These are phyloP conservation scores for Astrocystis sublimbata DNA, from an alignment of 495 filamentous ascomycete species.

Conservation along the genomic window DNA sequence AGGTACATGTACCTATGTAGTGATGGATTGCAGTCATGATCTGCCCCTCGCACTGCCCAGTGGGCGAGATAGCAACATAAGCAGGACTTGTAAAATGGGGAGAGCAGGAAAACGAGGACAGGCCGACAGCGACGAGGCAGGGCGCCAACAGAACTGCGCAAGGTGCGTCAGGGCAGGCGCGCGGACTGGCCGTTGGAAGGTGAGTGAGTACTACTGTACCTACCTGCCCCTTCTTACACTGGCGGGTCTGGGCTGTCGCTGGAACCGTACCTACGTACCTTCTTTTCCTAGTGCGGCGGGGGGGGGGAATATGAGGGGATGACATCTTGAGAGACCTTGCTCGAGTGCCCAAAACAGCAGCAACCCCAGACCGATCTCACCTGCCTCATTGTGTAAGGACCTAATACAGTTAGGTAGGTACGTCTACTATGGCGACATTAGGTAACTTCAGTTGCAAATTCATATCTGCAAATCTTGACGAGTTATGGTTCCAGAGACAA, in stretches of 20 bases:
- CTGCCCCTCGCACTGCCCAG: too few relatives aligned
- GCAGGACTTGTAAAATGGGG: too few relatives aligned
- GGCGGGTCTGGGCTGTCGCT: background rate
- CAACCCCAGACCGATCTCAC: background rate
- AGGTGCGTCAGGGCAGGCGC: too few relatives aligned
- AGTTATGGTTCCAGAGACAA: too few relatives aligned
- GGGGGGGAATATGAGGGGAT: too few relatives aligned
- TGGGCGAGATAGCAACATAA: too few relatives aligned
- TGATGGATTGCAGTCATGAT: slow-evolving; percentile 12
- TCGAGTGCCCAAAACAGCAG: background rate
- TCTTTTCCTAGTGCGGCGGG: slow-evolving; percentile 8
- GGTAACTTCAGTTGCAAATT: background rate
- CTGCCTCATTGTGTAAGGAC: too few relatives aligned
- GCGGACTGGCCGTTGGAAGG: slow-evolving; percentile 16
- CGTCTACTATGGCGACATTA: background rate
- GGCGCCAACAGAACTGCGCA: too few relatives aligned
- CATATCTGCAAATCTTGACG: too few relatives aligned
- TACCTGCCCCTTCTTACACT: slow-evolving; percentile 15
- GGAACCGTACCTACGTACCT: too few relatives aligned
- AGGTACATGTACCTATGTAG: background rate
- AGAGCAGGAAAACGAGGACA: slow-evolving; percentile 4
- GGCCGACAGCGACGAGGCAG: slow-evolving; percentile 5
- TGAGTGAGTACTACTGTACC: too few relatives aligned
- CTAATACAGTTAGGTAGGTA: background rate
- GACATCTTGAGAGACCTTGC: too few relatives aligned